Evolutionary conservation across 768 basidiomycete genomes (phyloP).

Genomic region (Hemileccinum impolitum): DNA sequence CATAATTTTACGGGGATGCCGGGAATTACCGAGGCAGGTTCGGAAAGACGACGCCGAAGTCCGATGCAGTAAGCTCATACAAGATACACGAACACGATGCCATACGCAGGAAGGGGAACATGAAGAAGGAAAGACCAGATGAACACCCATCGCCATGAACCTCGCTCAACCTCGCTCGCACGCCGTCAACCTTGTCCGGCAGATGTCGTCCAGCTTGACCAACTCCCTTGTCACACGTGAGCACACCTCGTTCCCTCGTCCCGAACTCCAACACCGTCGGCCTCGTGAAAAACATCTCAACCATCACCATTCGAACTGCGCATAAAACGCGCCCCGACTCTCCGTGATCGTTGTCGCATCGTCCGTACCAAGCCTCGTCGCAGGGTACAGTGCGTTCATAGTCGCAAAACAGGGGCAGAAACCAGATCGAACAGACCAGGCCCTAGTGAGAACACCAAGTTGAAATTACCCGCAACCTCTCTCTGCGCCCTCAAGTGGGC

Average conservation of each 20-base stretch:
- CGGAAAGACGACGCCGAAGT: constrained; percentile 1
- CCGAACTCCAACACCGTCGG: neutral
- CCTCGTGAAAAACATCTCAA: neutral
- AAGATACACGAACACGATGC: too few species aligned
- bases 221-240: neutral
- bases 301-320: neutral
- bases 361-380: neutral
- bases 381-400: neutral
- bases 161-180: neutral
- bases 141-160: too few species aligned
- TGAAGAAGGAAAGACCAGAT: too few species aligned
- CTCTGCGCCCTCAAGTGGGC: neutral
- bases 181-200: too few species aligned
- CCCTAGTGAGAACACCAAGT: neutral
- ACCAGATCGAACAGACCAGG: neutral
- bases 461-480: neutral
- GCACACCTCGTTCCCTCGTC: neutral
- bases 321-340: neutral
- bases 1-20: constrained; percentile 8
- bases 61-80: too few species aligned
- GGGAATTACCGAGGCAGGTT: constrained; percentile 15
- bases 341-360: neutral
- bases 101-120: too few species aligned
- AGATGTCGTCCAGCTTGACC: neutral
- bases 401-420: neutral